phyloP scores from a whole-genome alignment of 331 rosid genomes.

The Malus hybrid region DNA sequence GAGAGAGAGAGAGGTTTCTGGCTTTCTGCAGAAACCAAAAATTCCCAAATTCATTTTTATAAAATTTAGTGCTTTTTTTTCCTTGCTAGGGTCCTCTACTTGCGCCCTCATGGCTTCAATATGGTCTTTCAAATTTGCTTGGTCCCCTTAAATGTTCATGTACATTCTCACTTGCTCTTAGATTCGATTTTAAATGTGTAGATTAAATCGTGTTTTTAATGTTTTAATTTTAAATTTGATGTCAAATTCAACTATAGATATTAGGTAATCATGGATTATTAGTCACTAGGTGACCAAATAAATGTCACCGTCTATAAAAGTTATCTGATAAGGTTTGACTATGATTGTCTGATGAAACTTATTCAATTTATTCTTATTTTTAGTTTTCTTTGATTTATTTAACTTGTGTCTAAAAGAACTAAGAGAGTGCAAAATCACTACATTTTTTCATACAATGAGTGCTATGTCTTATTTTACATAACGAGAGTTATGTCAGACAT shows the following conservation, averaged over 20 bases:
- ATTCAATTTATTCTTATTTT: neutral
- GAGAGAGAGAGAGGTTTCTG: neutral
- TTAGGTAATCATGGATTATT: neutral
- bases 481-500: neutral
- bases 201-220: too few species aligned
- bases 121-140: constrained; percentile 18
- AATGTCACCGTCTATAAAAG: neutral
- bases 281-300: too few species aligned
- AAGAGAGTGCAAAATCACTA: neutral
- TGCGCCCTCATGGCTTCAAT: constrained; percentile 21
- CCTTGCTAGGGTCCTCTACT: constrained; percentile 10
- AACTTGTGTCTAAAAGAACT: too few species aligned
- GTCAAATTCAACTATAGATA: neutral
- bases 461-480: neutral
- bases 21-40: constrained; percentile 11
- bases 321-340: neutral
- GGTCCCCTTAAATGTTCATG: neutral
- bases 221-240: too few species aligned
- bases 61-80: constrained; percentile 3
- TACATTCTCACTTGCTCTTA: neutral
- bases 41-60: neutral
- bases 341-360: neutral
- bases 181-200: too few species aligned
- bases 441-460: neutral
- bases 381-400: too few species aligned